These are phyloP conservation scores for Phytophthora tentaculata DNA, from an alignment of 352 stramenopile genomes.

Conservation along the genomic window DNA sequence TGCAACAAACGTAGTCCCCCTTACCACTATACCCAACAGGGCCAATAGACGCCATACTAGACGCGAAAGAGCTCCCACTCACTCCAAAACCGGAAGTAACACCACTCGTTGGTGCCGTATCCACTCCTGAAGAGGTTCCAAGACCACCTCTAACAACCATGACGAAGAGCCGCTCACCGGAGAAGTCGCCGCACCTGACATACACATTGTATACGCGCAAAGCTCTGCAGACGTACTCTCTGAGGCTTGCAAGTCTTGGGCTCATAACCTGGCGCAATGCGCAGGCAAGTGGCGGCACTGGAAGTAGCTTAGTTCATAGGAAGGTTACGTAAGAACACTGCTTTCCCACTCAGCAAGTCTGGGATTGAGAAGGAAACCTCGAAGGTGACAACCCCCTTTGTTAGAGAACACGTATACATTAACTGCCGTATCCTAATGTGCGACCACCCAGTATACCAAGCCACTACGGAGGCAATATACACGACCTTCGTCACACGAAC, in stretches of 20 bases:
- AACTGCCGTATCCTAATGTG: background rate
- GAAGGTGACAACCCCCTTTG: slow-evolving; percentile 7
- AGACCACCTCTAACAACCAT: background rate
- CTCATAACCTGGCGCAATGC: background rate
- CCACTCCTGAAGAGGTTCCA: background rate
- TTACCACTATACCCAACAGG: background rate
- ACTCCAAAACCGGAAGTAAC: background rate
- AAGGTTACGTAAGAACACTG: background rate
- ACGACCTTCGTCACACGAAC: too few species aligned
- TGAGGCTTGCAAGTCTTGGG: background rate
- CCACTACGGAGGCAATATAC: too few species aligned
- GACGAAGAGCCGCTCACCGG: background rate
- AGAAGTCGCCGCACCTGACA: background rate
- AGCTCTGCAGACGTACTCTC: background rate
- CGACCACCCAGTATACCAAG: too few species aligned
- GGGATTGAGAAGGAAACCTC: slow-evolving; percentile 11
- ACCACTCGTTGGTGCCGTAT: background rate
- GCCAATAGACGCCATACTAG: background rate
- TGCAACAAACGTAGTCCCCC: background rate
- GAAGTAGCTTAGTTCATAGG: background rate
- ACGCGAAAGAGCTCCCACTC: background rate
- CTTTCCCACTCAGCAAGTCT: background rate
- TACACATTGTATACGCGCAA: background rate
- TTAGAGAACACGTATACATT: background rate
- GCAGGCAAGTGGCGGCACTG: background rate